Evolutionary conservation across 306 rosid species (phyloP), one percentile per base, ranked within the genome.

Genomic region (Sicyos baderoa): DNA sequence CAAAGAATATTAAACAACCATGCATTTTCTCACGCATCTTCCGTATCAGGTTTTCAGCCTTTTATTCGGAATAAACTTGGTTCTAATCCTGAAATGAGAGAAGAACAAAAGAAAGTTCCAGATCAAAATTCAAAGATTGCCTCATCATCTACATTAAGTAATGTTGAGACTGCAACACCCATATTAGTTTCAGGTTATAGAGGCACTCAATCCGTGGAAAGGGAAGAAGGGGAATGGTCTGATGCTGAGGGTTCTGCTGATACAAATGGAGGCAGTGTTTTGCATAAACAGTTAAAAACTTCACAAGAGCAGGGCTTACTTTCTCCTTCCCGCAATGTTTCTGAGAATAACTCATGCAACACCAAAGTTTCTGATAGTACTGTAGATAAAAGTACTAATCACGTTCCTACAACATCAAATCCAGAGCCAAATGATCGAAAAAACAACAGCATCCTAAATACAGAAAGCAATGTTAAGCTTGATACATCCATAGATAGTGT

Each of bases 181-280:
- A 64, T 84, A 44, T 72, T 58, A 22, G 77, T 75, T 73, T 72
- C 71, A 22, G 74, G 74, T 68, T 73, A 74, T 7, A 68, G 77
- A 56, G 78, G 82, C 50, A 82, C 77, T 56, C 81, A 79, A 68
- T 68, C 85, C 67, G 54, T 72, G 14, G 99, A 93, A 66, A 88
- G 94, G 86, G 99, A 93, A 82, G 99, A 93, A 82, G 99, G 99
- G 78, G 99, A 93, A 77, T 93, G 97, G 97, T 90, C 96, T 57
- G 97, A 90, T 67, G 94, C 88, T 15, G 97, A 93, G 80, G 94
- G 83, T 54, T 81, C 83, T 76, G 74, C 83, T 70, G 89, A 82
- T 83, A 82, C 79, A 19, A 75, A 72, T 78, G 87, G 77, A 68
- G 72, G 77, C 55, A 79, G 64, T 72, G 79, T 78, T 77, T 77